phyloP scores from a whole-genome alignment of 2,329 filamentous ascomycete genomes.

The Trichoderma aggressivum region DNA sequence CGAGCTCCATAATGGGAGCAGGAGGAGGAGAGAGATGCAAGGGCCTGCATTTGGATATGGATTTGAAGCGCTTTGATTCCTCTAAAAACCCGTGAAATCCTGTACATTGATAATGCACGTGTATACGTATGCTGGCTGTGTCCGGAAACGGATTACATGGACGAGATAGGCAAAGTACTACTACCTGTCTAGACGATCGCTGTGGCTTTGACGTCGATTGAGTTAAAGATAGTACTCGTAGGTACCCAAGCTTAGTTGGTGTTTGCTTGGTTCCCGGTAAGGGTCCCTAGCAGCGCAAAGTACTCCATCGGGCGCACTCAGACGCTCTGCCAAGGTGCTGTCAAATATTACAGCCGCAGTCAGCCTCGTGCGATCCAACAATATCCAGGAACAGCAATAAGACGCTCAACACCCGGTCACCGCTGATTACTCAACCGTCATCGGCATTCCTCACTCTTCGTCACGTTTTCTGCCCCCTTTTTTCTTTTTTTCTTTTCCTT shows the following conservation, averaged over 20 bases:
- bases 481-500: neutral
- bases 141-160: neutral
- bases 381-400: neutral
- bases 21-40: neutral
- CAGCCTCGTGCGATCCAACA: neutral
- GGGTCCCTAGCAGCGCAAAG: neutral
- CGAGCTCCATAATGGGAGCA: slow-evolving; percentile 2
- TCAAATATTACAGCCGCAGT: neutral
- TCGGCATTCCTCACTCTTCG: neutral
- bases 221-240: neutral
- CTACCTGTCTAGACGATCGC: neutral
- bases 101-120: neutral
- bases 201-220: neutral
- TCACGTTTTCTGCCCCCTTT: neutral
- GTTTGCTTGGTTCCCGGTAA: neutral
- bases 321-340: neutral
- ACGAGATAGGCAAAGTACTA: neutral
- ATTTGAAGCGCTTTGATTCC: neutral
- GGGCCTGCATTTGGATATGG: neutral
- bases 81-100: neutral
- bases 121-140: neutral
- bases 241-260: neutral
- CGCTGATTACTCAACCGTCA: neutral
- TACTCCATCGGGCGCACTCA: neutral
- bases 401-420: neutral